These are phyloP conservation scores for Neophaeococcomyces mojaviensis DNA, from an alignment of 2,329 filamentous ascomycete genomes.

Conservation along the genomic window DNA sequence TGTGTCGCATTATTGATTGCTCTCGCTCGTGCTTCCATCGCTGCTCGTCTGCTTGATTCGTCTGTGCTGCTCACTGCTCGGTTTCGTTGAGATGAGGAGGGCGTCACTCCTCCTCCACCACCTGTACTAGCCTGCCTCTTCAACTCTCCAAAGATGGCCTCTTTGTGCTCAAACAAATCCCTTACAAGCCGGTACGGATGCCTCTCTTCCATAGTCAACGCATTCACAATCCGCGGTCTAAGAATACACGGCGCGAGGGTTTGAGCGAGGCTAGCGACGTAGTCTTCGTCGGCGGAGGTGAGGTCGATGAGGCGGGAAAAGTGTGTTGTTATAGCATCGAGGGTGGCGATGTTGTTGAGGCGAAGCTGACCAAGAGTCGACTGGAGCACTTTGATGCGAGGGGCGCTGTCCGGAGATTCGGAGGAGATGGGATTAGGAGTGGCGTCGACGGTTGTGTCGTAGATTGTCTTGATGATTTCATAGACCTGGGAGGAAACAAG, in stretches of 20 bases:
- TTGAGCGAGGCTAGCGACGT: conserved; percentile 66
- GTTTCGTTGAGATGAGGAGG: conserved; percentile 15
- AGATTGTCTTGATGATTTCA: conserved; percentile 97
- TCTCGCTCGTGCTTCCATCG: conserved; percentile 88
- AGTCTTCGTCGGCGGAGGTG: conserved; percentile 88
- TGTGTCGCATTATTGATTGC: conserved; percentile 66
- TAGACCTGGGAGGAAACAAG: conserved; percentile 96
- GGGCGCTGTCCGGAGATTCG: conserved; percentile 19
- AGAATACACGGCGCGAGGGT: conserved; percentile 77
- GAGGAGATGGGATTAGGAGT: conserved; percentile 55
- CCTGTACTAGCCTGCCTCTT: conserved; percentile 58
- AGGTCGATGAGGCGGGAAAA: conserved; percentile 95
- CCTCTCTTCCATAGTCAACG: conserved; percentile 89
- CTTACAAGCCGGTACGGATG: conserved; percentile 84
- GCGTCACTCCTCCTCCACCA: conserved; percentile 7
- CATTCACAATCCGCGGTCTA: conserved; percentile 77
- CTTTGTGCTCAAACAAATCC: conserved; percentile 88
- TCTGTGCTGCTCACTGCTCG: conserved; percentile 71
- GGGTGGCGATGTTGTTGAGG: conserved; percentile 95
- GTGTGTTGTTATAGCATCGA: conserved; percentile 96
- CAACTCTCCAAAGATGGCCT: conserved; percentile 88
- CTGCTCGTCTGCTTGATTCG: conserved; percentile 85
- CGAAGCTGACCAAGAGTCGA: conserved; percentile 91
- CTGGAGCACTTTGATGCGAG: conserved; percentile 79
- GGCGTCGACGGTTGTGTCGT: conserved; percentile 71